Evolutionary conservation across 2,329 filamentous ascomycete species (phyloP), one percentile per base, ranked within the genome.

Genomic region (Stromatinia cepivora): DNA sequence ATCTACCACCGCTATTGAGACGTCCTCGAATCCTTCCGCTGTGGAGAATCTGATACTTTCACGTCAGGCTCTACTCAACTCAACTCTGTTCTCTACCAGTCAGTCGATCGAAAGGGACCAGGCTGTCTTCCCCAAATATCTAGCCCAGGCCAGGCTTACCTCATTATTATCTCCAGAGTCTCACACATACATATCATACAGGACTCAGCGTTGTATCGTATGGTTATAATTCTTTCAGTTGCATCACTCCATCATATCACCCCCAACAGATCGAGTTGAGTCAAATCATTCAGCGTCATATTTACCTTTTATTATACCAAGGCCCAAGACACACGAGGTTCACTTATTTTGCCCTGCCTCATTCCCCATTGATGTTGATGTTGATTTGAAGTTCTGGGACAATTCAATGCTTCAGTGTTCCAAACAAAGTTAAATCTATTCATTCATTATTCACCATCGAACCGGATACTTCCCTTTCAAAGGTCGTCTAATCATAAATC

Each of bases 381-480:
- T 65, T 54, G 61, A 53, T 25, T 15, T 58, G 64, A 58, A 46
- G 20, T 34, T 66, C 52, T 46, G 36, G 63, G 28, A 66, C 48
- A 22, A 42, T 22, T 42, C 25, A 34, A 48, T 25, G 42, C 42
- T 48, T 59, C 39, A 46, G 50, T 22, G 20, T 39, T 48, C 9
- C 28, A 22, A 59, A 31, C 13, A 31, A 59, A 61, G 54, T 42
- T 50, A 28, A 67, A 67, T 62, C 10, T n/a, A 52, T 22, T 25
- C 36, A 22, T 39, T 31, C 39, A 42, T 17, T n/a, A 36, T 58
- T 45, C 31, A 39, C 31, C 25, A 52, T 67, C 65, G 22, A 67
- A 67, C 65, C 65, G 65, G 65, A 59, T 67, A 61, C 65, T 42
- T 42, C 65, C 54, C 54, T 61, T 61, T n/a, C 7, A 48, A 42